Conservation (phyloP, 2,329 filamentous ascomycete species). For the Alternaria ventricosa region DNA sequence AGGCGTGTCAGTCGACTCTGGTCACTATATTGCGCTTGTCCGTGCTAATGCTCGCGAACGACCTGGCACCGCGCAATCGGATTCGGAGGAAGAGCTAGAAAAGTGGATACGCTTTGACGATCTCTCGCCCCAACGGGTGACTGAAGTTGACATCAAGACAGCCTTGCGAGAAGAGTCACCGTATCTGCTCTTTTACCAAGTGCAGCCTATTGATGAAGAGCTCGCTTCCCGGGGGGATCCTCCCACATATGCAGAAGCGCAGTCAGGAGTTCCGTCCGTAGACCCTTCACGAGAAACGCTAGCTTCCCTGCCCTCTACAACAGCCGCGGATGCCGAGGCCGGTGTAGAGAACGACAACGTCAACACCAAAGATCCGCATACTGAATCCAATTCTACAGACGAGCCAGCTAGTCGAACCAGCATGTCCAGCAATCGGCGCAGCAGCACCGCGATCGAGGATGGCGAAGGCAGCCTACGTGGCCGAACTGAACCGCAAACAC, state of each 20-base stretch:
- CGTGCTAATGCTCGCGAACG: conserved; percentile 64
- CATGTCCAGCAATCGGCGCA: conserved; percentile 48
- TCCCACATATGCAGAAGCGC: conserved; percentile 51
- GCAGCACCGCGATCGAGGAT: conserved; percentile 52
- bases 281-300: conserved; percentile 42
- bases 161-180: conserved; percentile 87
- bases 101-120: conserved; percentile 92
- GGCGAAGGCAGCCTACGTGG: conserved; percentile 41
- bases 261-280: conserved; percentile 23
- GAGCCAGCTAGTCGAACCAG: conserved; percentile 41
- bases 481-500: conserved; percentile 50
- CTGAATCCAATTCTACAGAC: conserved; percentile 24
- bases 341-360: conserved; percentile 35
- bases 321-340: conserved; percentile 25
- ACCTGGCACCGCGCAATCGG: conserved; percentile 53
- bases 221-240: conserved; percentile 48
- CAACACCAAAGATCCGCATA: conserved; percentile 15
- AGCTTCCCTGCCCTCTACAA: conserved; percentile 20
- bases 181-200: conserved; percentile 94
- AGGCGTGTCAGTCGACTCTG: conserved; percentile 82
- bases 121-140: conserved; percentile 74
- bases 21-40: conserved; percentile 89
- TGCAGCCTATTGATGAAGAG: conserved; percentile 82
- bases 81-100: conserved; percentile 55
- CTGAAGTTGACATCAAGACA: conserved; percentile 76